Evolutionary conservation across 163 green algal species (phyloP).

Genomic region (Scenedesmus sp.): DNA sequence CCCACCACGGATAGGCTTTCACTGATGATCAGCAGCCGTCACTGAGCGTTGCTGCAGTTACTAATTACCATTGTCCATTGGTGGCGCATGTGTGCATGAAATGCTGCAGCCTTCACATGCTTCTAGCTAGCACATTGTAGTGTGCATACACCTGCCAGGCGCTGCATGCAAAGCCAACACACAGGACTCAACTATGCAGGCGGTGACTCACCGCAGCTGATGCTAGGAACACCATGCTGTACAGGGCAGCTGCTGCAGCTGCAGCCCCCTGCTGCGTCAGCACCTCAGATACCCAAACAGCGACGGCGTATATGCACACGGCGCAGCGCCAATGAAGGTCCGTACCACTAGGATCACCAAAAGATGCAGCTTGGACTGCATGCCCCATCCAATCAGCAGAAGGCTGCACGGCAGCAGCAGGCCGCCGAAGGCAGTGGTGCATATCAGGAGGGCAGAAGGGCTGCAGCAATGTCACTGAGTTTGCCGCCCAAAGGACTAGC

Average conservation of each 20-base stretch:
- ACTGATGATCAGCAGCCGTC: too few species aligned
- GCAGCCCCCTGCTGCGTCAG: background rate
- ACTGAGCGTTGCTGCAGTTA: too few species aligned
- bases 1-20: too few species aligned
- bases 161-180: too few species aligned
- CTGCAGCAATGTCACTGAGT: background rate
- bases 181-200: too few species aligned
- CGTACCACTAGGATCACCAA: background rate
- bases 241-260: constrained; percentile 26
- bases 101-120: too few species aligned
- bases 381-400: background rate
- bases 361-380: background rate
- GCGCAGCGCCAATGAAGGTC: background rate
- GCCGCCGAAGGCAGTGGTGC: background rate
- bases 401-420: background rate
- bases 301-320: background rate
- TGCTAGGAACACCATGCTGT: constrained; percentile 34
- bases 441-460: background rate
- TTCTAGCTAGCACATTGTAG: too few species aligned
- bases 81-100: too few species aligned
- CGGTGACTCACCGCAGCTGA: background rate
- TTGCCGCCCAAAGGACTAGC: background rate
- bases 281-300: background rate
- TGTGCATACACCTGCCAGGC: too few species aligned
- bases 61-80: too few species aligned